A percentile compares a stretch with the other conserved stretches of the same genome.
Conservation (phyloP, 495 filamentous ascomycete species). For the Schizothecium vesticola region DNA sequence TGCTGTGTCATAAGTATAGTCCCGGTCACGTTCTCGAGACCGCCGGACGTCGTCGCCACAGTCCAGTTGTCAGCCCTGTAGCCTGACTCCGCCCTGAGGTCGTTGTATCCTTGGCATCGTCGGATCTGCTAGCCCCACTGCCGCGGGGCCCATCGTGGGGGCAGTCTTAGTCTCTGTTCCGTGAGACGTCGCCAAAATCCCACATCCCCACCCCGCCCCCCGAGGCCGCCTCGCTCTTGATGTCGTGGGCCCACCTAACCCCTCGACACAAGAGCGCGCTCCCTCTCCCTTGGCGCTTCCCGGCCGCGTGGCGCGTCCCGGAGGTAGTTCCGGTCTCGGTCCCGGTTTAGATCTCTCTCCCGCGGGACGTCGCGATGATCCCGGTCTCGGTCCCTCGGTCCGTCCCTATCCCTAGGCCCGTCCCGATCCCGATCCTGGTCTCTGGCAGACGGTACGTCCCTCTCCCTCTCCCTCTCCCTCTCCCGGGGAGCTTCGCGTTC, state of each 20-base stretch:
- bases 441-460: neutral
- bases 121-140: too few species aligned
- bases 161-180: neutral
- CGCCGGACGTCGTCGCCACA: too few species aligned
- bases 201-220: neutral
- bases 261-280: neutral
- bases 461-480: constrained; percentile 3
- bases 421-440: neutral
- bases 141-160: too few species aligned
- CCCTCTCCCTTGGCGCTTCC: neutral
- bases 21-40: too few species aligned
- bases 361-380: neutral
- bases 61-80: too few species aligned
- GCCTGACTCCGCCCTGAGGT: too few species aligned
- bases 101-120: too few species aligned
- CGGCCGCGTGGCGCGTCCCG: neutral
- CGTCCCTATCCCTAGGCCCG: neutral
- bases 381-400: constrained; percentile 10
- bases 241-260: neutral
- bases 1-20: too few species aligned
- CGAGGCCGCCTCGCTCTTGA: neutral
- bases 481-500: neutral
- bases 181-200: neutral
- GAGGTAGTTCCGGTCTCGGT: constrained; percentile 12
- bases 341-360: constrained; percentile 1